Percentiles rank a stretch among this genome's conserved stretches.
phyloP scores from a whole-genome alignment of 2,329 filamentous ascomycete species.

The Fusarium tjaetaba region DNA sequence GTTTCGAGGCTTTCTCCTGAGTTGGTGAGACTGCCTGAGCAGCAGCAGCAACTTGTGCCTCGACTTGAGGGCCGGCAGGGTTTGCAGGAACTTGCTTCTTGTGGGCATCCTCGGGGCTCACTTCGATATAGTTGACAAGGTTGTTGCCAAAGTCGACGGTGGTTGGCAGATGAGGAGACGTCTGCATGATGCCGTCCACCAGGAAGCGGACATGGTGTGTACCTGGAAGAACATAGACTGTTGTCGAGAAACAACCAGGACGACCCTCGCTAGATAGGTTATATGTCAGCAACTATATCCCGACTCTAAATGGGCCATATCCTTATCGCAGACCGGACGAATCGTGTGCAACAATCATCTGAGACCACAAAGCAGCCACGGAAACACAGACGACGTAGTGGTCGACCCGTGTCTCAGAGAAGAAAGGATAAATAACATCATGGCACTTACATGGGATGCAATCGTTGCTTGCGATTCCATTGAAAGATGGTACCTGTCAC shows the following conservation, averaged over 20 bases:
- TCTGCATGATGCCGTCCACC: constrained; percentile 92
- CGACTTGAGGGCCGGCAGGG: constrained; percentile 47
- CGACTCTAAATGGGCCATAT: neutral
- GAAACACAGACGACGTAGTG: constrained; percentile 40
- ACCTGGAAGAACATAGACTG: constrained; percentile 85
- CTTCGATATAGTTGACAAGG: constrained; percentile 97
- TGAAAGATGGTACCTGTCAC: constrained; percentile 97
- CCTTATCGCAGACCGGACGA: neutral
- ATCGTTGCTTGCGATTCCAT: constrained; percentile 93
- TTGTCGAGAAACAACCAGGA: constrained; percentile 76
- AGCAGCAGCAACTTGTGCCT: constrained; percentile 18
- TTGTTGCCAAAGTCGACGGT: constrained; percentile 99
- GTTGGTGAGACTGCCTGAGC: constrained; percentile 8
- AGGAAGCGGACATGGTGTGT: constrained; percentile 98
- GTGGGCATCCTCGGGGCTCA: constrained; percentile 76
- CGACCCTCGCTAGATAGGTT: constrained; percentile 58
- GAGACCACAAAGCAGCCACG: constrained; percentile 39
- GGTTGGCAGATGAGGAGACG: constrained; percentile 86
- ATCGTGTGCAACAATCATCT: constrained; percentile 35
- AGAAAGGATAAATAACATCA: constrained; percentile 2
- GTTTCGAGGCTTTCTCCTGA: constrained; percentile 8
- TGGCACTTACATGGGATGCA: constrained; percentile 81
- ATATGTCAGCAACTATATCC: constrained; percentile 30
- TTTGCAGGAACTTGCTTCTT: constrained; percentile 44
- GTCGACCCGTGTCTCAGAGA: constrained; percentile 37